phyloP scores from a whole-genome alignment of 768 basidiomycete genomes.

The Lyophyllum decastes region DNA sequence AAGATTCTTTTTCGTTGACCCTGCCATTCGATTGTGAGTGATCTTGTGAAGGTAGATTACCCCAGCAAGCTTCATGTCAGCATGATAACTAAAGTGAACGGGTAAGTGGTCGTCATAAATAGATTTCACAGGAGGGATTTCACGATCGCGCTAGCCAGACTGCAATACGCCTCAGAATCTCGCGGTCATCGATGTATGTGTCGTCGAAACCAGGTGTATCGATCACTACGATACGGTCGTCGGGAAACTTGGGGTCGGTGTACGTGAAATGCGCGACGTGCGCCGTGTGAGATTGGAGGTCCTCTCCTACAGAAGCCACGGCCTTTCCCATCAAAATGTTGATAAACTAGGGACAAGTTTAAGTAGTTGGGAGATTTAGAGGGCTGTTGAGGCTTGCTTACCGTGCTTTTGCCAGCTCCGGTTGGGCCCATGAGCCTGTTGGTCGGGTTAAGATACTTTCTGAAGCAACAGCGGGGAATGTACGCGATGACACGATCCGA shows the following conservation, averaged over 20 bases:
- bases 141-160: conserved; percentile 27
- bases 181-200: conserved; percentile 19
- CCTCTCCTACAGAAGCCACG: too few species aligned
- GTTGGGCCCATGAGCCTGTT: background rate
- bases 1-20: conserved; percentile 15
- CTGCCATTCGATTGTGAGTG: conserved; percentile 10
- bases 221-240: conserved; percentile 21
- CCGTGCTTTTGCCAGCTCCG: background rate
- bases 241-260: conserved; percentile 7
- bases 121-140: background rate
- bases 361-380: too few species aligned
- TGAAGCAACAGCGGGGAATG: background rate
- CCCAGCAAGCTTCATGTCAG: conserved; percentile 18
- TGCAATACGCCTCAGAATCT: conserved; percentile 25
- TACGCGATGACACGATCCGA: background rate
- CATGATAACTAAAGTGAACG: conserved; percentile 14
- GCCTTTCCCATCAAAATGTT: too few species aligned
- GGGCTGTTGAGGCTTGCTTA: too few species aligned
- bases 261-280: conserved; percentile 19
- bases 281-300: conserved; percentile 25
- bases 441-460: background rate
- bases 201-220: conserved; percentile 30
- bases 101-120: too few species aligned
- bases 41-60: conserved; percentile 19
- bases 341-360: too few species aligned